Evolutionary conservation across 2,329 filamentous ascomycete species (phyloP).

Genomic region (Pestalotiopsis sp.): DNA sequence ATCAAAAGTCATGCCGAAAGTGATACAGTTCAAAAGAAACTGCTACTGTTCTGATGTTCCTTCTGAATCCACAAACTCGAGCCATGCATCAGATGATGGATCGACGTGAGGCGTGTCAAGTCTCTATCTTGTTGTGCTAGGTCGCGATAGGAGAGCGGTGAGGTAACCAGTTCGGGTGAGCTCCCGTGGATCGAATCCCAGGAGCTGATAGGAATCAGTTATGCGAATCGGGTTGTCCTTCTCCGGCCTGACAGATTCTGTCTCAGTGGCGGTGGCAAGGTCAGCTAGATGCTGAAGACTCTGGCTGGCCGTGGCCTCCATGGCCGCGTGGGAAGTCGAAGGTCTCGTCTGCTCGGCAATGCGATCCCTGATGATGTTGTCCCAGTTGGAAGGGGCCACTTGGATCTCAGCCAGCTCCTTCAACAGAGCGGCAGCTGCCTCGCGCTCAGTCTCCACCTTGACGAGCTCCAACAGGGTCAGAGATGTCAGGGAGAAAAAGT

Average conservation of each 20-base stretch:
- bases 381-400: constrained; percentile 56
- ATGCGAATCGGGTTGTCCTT: constrained; percentile 25
- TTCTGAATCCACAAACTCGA: too few relatives aligned
- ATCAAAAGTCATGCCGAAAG: not conserved
- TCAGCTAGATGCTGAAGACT: constrained; percentile 66
- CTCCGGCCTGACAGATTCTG: constrained; percentile 25
- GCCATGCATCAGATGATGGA: too few relatives aligned
- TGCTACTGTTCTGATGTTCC: too few relatives aligned
- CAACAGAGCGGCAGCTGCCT: constrained; percentile 59
- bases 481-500: constrained; percentile 63
- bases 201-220: constrained; percentile 41
- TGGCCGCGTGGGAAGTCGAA: constrained; percentile 36
- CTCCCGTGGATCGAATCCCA: constrained; percentile 43
- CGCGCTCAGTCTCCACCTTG: constrained; percentile 55
- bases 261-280: constrained; percentile 47
- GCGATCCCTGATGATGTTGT: constrained; percentile 54
- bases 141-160: constrained; percentile 26
- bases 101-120: not conserved
- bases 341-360: constrained; percentile 46
- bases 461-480: constrained; percentile 64
- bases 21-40: not conserved
- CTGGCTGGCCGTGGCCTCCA: constrained; percentile 47
- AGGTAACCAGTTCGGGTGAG: constrained; percentile 43
- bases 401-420: constrained; percentile 58
- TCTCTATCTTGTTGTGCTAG: constrained; percentile 20